Evolutionary conservation across 257 asterid genomes (phyloP).

Genomic region (Fraxinus americana): DNA sequence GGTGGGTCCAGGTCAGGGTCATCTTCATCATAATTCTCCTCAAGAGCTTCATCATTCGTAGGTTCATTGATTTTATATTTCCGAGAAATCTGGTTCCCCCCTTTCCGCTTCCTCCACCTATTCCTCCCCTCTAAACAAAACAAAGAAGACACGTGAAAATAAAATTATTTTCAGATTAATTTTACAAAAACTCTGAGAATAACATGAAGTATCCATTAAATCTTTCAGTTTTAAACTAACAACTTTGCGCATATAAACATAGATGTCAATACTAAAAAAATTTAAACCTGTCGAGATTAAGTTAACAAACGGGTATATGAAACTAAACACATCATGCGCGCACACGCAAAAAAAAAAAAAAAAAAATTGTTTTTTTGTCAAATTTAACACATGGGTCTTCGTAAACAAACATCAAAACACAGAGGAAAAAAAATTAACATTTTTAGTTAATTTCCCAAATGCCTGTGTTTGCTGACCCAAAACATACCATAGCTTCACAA

Average conservation of each 20-base stretch:
- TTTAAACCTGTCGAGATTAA: not conserved
- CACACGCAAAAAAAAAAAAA: too few relatives aligned
- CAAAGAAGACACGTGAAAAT: not conserved
- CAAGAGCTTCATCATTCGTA: constrained; percentile 66
- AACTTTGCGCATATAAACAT: not conserved
- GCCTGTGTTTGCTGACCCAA: not conserved
- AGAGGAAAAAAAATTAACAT: not conserved
- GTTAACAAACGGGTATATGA: not conserved
- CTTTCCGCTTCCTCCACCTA: constrained; percentile 93
- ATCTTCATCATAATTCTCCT: constrained; percentile 82
- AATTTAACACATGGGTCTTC: not conserved
- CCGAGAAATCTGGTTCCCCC: constrained; percentile 61
- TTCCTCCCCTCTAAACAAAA: constrained; percentile 63
- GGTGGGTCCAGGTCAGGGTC: constrained; percentile 65
- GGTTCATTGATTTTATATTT: constrained; percentile 59
- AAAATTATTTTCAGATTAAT: not conserved
- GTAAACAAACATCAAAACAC: not conserved
- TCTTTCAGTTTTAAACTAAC: not conserved
- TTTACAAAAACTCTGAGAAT: constrained; percentile 4
- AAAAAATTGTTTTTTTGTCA: not conserved
- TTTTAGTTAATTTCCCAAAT: not conserved
- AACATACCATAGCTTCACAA: not conserved
- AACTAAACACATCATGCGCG: not conserved
- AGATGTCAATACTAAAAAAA: not conserved
- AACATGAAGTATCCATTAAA: not conserved